Evolutionary conservation across 2,329 filamentous ascomycete species (phyloP), one percentile per base, ranked within the genome.

Genomic region (Arthrinium phaeospermum): DNA sequence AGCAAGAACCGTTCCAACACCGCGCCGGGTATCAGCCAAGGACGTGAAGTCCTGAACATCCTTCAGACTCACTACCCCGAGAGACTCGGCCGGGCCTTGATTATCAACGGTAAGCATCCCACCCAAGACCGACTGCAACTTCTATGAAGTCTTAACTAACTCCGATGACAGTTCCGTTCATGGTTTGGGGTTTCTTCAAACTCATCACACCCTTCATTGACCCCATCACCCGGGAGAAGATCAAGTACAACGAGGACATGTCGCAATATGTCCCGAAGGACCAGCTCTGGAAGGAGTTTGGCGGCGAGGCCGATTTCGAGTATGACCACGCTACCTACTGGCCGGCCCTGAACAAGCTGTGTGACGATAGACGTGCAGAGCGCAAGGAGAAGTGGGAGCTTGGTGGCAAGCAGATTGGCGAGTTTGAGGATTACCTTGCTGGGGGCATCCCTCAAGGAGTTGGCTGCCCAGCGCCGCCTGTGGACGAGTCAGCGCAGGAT

Each of bases 161-260:
- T 30, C 19, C 19, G 67, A 24, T 30, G 47, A 68, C 75, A 96
- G 94, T 98, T 68, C 96, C 96, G 0, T 98, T 94, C 91, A 89
- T 97, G 75, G 94, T 98, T 74, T 92, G 90, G 82, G 93, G 93
- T 69, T 99, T 99, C 88, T 97, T 98, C 88, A 98, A 97, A 84
- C 86, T 98, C 78, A 95, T 99, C 83, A 95, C 91, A 5, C 95
- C 96, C 51, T 98, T 99, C 84, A 98, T 99, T 84, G 96, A 99
- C 83, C 96, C 96, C 10, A 86, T 95, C 78, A 99, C 96, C 13
- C 91, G 93, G 72, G 91, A 96, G 79, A 99, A 99, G 87, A 91
- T 99, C 85, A 97, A 96, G 85, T 98, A 98, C 88, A 98, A 98
- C 86, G 95, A 98, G 82, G 93, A 97, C 80, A 91, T 98, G 86